Conservation (phyloP, 2,329 filamentous ascomycete genomes). For the Chlorencoelia australis region DNA sequence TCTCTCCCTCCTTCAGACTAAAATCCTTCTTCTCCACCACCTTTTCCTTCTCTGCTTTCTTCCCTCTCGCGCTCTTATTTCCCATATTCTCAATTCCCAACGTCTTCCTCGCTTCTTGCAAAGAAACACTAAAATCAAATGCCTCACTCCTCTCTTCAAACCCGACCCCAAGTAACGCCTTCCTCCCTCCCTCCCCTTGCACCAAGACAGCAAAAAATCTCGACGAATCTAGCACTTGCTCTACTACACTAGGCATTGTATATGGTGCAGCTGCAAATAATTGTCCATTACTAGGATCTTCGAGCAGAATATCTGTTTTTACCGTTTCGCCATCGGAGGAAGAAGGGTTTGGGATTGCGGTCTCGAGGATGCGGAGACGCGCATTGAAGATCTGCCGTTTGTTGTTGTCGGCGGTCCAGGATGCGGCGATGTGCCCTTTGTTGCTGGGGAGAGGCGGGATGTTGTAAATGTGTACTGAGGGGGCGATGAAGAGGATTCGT, state of each 20-base stretch:
- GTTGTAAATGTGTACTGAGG: constrained; percentile 73
- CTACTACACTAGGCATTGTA: constrained; percentile 52
- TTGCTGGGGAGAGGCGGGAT: constrained; percentile 72
- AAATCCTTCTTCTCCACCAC: constrained; percentile 58
- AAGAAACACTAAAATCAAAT: constrained; percentile 72
- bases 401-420: constrained; percentile 64
- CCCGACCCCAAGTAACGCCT: constrained; percentile 72
- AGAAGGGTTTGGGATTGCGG: constrained; percentile 41
- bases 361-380: constrained; percentile 69
- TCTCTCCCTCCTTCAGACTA: constrained; percentile 82
- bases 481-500: constrained; percentile 69
- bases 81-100: constrained; percentile 47
- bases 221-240: constrained; percentile 68
- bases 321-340: constrained; percentile 41
- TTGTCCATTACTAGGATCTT: constrained; percentile 61
- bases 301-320: constrained; percentile 67
- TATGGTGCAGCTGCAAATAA: constrained; percentile 82
- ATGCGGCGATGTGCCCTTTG: constrained; percentile 66
- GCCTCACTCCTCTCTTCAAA: constrained; percentile 81
- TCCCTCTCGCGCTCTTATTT: constrained; percentile 13
- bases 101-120: constrained; percentile 68
- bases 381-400: constrained; percentile 75
- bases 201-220: constrained; percentile 81
- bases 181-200: constrained; percentile 62
- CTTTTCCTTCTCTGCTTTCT: constrained; percentile 28